These are phyloP conservation scores for Aspergillus flavus DNA, from an alignment of 2,329 filamentous ascomycete genomes.

Conservation along the genomic window DNA sequence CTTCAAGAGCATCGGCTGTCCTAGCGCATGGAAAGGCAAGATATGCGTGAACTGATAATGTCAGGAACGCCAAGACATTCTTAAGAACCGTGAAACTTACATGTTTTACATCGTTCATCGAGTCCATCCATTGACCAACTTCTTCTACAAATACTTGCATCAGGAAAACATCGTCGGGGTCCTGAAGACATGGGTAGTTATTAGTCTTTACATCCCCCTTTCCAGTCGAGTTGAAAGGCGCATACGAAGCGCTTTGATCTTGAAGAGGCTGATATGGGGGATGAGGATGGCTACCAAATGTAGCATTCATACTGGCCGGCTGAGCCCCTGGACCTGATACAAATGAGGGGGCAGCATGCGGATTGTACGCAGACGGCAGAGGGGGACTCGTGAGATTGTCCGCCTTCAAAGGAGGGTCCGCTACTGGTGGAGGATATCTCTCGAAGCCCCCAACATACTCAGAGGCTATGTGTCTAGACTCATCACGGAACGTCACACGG, in stretches of 20 bases:
- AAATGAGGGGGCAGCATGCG: constrained; percentile 50
- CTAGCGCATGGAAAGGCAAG: constrained; percentile 79
- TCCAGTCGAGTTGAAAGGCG: constrained; percentile 39
- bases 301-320: constrained; percentile 26
- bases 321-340: constrained; percentile 51
- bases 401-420: constrained; percentile 34
- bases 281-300: constrained; percentile 31
- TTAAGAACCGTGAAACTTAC: constrained; percentile 39
- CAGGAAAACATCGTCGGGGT: constrained; percentile 78
- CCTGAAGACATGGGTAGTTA: constrained; percentile 67
- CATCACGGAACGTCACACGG: constrained; percentile 79
- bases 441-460: constrained; percentile 81
- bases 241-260: constrained; percentile 37
- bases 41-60: constrained; percentile 68
- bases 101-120: constrained; percentile 80
- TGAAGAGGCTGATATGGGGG: constrained; percentile 30
- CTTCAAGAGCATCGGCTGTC: constrained; percentile 85
- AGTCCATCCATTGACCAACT: constrained; percentile 93
- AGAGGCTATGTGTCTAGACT: constrained; percentile 85
- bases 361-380: constrained; percentile 5
- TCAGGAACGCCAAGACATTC: constrained; percentile 14
- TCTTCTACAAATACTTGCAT: constrained; percentile 93
- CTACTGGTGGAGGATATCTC: constrained; percentile 66
- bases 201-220: constrained; percentile 45
- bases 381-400: constrained; percentile 13